Evolutionary conservation across 148 eudicot genomes (phyloP), one percentile per base, ranked within the genome.

Genomic region (Vaccinium myrtillus): DNA sequence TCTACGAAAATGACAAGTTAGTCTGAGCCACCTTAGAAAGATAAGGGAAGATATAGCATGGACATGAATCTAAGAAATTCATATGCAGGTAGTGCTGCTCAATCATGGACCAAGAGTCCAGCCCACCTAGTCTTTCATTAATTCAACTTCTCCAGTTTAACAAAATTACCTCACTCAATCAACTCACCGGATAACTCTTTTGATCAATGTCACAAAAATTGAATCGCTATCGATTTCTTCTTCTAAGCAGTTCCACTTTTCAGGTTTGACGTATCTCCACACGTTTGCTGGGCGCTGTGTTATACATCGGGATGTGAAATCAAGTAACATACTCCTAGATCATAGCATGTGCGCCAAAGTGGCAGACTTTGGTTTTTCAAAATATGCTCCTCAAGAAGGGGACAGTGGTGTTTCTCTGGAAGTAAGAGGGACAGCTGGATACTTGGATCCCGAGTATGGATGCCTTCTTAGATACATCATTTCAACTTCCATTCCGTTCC

Each of bases 361-460:
- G 11, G 91, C 93, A 49, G 93, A 91, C 58, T 91, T 91, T 73
- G 93, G 93, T 43, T 91, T 91, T 78, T 91, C 93, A 14, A 91
- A 91, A 86, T 91, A 91, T 81, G 93, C 93, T 81, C 90, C 93
- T 83, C 91, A 91, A 86, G 93, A 91, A 84, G 93, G 93, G 77
- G 93, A 89, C 77, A 89, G 93, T 79, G 85, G 81, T 73, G 90
- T 86, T 83, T 91, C 93, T 65, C 56, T 91, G 75, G 93, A 91
- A 91, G 90, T 91, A 65, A 87, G 93, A 84, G 93, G 93, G 12
- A 89, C 93, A 10, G 93, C 93, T 54, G 93, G 93, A 54, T 91
- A 91, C 89, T 75, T 91, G 88, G 93, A 91, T 84, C 93, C 93
- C 80, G 93, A 91, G 93, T 85, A 87, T 9, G 15, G 8, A 49